Base-by-base conservation (phyloP, 2,329 filamentous ascomycete genomes). In the Diaporthe australafricana region DNA sequence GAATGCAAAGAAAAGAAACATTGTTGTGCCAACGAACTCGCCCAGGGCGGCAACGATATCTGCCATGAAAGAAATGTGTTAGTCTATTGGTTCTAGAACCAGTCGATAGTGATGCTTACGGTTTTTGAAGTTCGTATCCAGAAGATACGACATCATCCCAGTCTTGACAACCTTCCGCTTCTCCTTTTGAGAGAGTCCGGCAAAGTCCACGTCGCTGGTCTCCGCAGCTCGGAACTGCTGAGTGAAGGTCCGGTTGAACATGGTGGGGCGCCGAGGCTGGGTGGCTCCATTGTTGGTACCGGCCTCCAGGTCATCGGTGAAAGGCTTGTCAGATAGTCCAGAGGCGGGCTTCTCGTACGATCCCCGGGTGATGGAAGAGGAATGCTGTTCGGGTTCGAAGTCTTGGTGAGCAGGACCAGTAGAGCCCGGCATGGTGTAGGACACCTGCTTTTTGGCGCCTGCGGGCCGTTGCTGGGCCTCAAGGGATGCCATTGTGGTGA, bases 1-100 rank as follows among this genome's bases (percentile, higher is more conserved):
- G 74, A 84, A 85, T 25, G 77, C 80, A 66, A 85, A 82, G 77
- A 83, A 85, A 11, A 85, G 80, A 73, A 85, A 85, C 70, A 83
- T 74, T 48, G 84, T 84, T 2, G 83, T 85, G 47, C 83, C 83
- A 38, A 83, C 78, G 68, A 85, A 83, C 76, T 85, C 84, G 63
- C 82, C 81, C 27, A 65, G 16, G 30, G 60, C 60, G 30, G 60
- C 60, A n/a, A 65, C 8, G 22, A 65, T 48, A 22, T 65, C 60
- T 65, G 14, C 50, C 9, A 38, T 22, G 9, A n/a, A 32, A 4
- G 14, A 3, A 9, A n/a, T 20, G 42, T 65, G 42, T 65, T 22
- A 65, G 60, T 14, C 6, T 35, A 38, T 35, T 9, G 32, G 45
- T 14, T 65, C 60, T 7, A 25, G 14, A 35, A 5, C 11, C 3